These are phyloP conservation scores for Mycena albidolilacea DNA, from an alignment of 768 basidiomycete genomes.

Conservation along the genomic window DNA sequence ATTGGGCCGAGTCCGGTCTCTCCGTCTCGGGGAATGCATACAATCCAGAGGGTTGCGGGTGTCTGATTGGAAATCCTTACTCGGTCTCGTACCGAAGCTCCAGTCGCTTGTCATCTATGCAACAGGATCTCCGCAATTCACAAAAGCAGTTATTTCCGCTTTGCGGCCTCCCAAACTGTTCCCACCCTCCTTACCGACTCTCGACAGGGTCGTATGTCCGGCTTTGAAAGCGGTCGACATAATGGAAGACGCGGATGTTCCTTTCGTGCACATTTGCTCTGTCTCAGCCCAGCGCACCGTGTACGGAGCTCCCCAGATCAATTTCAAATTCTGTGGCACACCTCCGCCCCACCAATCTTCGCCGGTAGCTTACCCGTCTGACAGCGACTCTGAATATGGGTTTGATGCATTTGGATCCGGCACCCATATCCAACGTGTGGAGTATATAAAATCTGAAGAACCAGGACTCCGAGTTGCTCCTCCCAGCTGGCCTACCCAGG, in stretches of 20 bases:
- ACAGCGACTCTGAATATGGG: constrained; percentile 22
- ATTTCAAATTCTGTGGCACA: constrained; percentile 9
- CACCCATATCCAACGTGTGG: constrained; percentile 13
- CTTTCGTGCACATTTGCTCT: constrained; percentile 24
- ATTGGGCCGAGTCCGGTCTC: constrained; percentile 12
- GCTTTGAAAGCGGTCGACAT: constrained; percentile 17
- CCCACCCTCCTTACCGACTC: constrained; percentile 8
- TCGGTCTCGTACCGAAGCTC: constrained; percentile 15
- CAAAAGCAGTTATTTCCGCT: constrained; percentile 19
- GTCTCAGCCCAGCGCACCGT: constrained; percentile 13
- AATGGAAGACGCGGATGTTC: constrained; percentile 23
- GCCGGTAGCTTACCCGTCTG: constrained; percentile 3
- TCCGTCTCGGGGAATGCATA: constrained; percentile 10
- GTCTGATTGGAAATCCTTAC: constrained; percentile 13
- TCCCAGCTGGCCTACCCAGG: constrained; percentile 15
- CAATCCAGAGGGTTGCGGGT: constrained; percentile 17
- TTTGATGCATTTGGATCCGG: constrained; percentile 1
- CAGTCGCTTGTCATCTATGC: constrained; percentile 6
- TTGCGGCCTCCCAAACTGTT: constrained; percentile 22
- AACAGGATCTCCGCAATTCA: constrained; percentile 5
- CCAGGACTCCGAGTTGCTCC: background rate
- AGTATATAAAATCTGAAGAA: constrained; percentile 14
- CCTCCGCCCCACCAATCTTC: constrained; percentile 1
- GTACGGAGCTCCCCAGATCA: constrained; percentile 9
- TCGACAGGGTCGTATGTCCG: constrained; percentile 5